phyloP scores from a whole-genome alignment of 2,329 filamentous ascomycete species.

The Colletotrichum sp. region DNA sequence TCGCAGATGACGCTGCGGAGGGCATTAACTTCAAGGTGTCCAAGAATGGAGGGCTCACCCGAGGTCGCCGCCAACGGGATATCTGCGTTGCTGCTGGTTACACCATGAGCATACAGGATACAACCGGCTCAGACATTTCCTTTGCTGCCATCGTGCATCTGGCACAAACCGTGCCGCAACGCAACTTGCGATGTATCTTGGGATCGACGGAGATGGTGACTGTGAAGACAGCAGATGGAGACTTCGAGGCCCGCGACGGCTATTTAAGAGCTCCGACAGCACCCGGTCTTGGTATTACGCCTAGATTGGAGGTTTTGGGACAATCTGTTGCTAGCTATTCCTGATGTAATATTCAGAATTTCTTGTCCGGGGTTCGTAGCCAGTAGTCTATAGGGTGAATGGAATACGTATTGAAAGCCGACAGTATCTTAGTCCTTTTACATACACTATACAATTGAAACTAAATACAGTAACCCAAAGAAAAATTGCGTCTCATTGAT shows the following conservation, averaged over 20 bases:
- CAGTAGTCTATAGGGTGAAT: accelerated
- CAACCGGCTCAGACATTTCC: not conserved
- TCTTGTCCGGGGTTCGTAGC: not conserved
- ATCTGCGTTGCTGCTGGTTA: not conserved
- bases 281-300: not conserved
- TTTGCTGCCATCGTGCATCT: not conserved
- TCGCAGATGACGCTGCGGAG: not conserved
- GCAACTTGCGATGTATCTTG: not conserved
- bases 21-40: not conserved
- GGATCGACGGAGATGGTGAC: not conserved
- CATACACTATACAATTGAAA: no score
- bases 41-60: not conserved
- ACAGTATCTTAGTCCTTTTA: not conserved
- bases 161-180: not conserved
- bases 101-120: not conserved
- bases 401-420: not conserved
- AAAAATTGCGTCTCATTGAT: not conserved
- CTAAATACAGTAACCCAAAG: not conserved
- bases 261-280: not conserved
- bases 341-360: no score
- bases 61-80: not conserved
- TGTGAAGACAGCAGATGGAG: not conserved
- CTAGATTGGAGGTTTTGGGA: not conserved
- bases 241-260: not conserved
- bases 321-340: not conserved